Evolutionary conservation across 2,329 filamentous ascomycete genomes (phyloP).

Genomic region (Coleophoma crateriformis): DNA sequence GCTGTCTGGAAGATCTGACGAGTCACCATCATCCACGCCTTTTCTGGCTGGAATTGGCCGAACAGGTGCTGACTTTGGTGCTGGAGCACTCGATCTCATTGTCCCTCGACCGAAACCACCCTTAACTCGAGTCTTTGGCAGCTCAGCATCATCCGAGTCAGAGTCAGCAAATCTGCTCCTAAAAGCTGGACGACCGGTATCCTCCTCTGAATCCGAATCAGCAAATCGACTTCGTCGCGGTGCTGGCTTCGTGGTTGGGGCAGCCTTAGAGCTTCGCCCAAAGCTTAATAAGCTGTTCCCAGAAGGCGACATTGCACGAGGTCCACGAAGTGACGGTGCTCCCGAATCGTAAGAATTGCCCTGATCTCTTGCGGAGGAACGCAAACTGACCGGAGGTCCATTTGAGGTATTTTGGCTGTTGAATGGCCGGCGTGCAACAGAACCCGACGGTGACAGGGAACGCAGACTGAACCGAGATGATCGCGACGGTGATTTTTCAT

Average conservation of each 20-base stretch:
- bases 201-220: constrained; percentile 28
- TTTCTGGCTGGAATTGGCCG: constrained; percentile 31
- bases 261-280: constrained; percentile 13
- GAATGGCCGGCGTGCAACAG: constrained; percentile 35
- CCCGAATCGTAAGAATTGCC: constrained; percentile 37
- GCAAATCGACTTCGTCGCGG: constrained; percentile 22
- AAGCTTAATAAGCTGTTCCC: constrained; percentile 12
- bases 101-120: constrained; percentile 5
- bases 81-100: constrained; percentile 15
- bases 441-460: constrained; percentile 62
- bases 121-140: constrained; percentile 4
- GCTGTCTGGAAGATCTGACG: constrained; percentile 56
- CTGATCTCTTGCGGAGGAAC: background rate
- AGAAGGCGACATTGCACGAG: constrained; percentile 10
- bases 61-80: background rate
- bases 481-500: constrained; percentile 27
- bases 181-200: constrained; percentile 22
- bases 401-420: constrained; percentile 30
- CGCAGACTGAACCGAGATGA: constrained; percentile 66
- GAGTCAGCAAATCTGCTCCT: constrained; percentile 55
- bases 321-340: constrained; percentile 13
- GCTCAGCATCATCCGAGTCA: constrained; percentile 50
- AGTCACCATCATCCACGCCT: constrained; percentile 50
- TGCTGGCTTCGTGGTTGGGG: constrained; percentile 10
- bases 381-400: constrained; percentile 22